phyloP scores from a whole-genome alignment of 805 yeast species.

The Starmerella asiatica region DNA sequence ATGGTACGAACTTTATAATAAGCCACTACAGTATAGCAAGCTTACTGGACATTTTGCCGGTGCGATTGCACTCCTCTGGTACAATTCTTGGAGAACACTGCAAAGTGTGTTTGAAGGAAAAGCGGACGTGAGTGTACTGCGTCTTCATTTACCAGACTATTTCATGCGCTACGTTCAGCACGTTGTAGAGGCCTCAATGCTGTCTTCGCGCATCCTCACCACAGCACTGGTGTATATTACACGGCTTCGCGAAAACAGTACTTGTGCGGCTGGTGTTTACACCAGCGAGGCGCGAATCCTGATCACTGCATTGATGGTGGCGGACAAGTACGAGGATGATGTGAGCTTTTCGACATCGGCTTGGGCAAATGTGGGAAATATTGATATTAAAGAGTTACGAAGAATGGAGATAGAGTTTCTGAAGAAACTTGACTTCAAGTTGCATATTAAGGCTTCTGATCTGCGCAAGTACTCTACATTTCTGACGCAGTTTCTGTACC shows the following conservation, averaged over 20 bases:
- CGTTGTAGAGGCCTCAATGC: conserved; percentile 23
- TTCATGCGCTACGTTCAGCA: conserved; percentile 23
- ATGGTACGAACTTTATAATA: neutral
- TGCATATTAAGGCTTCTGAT: conserved; percentile 29
- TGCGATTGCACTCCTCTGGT: conserved; percentile 13
- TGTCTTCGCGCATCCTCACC: conserved; percentile 25
- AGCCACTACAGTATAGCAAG: neutral
- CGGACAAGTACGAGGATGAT: conserved; percentile 87
- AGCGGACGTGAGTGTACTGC: neutral
- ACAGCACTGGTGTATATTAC: conserved; percentile 26
- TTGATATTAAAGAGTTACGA: conserved; percentile 44
- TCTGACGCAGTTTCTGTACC: conserved; percentile 1
- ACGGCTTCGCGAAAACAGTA: conserved; percentile 21
- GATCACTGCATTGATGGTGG: conserved; percentile 57
- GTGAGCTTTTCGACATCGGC: conserved; percentile 82
- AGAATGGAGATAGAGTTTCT: conserved; percentile 58
- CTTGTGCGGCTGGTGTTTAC: conserved; percentile 21
- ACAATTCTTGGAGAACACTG: conserved; percentile 6
- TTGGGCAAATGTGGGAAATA: conserved; percentile 82
- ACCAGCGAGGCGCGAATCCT: conserved; percentile 31
- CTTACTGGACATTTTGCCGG: conserved; percentile 11
- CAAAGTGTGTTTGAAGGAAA: neutral
- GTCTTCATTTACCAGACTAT: neutral
- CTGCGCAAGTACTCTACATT: conserved; percentile 23
- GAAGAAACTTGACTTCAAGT: conserved; percentile 41